Evolutionary conservation across 768 basidiomycete species (phyloP), one percentile per base, ranked within the genome.

Genomic region (Lentinus tigrinus): DNA sequence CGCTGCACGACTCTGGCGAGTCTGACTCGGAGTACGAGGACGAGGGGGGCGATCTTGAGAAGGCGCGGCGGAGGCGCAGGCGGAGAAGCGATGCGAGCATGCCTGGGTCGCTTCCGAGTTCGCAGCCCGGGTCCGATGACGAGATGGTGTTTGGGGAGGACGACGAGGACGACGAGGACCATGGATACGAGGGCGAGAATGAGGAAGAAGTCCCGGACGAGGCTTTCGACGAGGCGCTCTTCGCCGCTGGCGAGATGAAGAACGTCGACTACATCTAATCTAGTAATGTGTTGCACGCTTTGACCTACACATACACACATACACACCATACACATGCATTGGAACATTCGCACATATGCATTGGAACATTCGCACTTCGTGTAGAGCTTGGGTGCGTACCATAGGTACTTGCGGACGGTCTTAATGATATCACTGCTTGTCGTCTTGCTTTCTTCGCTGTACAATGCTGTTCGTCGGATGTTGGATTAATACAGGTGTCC

Each of bases 171-270:
- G 66, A 66, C 14, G 69, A 62, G 1, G 65, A 66, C 11, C 69
- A 65, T 23, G 70, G 61, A 14, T 70, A 73, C 49, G 70, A 66
- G 23, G 76, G 76, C 27, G 78, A 80, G 54, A 80, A 83, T 43
- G 83, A 81, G 24, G 81, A 82, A 50, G 85, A 86, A 52, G 84
- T 82, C 54, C 87, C 81, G 23, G 88, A 90, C 63, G 85, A 85
- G 56, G 85, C 83, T 14, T 87, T 62, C 58, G 89, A 93, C 62
- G 90, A 92, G 65, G 89, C 91, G 70, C 70, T 93, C 61, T 72
- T 89, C 56, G 90, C 88, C 34, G 83, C 87, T 27, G 91, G 85
- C 10, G 91, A 94, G 76, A 93, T 91, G 90, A 84, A 83, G 77
- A 86, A 83, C 64, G 87, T 87, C 17, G 60, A 61, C 39, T 61